phyloP scores from a whole-genome alignment of 768 basidiomycete genomes.

The Termitomyces titanicus region DNA sequence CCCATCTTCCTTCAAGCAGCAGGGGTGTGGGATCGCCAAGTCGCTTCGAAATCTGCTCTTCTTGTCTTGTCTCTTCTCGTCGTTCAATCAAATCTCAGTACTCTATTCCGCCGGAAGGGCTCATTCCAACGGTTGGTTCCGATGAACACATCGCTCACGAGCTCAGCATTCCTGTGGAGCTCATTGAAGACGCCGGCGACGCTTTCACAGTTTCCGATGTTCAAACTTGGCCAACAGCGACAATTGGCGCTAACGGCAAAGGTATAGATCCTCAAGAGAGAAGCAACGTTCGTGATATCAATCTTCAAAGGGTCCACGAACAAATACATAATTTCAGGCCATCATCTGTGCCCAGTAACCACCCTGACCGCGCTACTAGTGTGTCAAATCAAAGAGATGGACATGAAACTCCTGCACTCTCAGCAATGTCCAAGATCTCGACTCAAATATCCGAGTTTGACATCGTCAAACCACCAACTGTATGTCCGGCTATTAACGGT shows the following conservation, averaged over 20 bases:
- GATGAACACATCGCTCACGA: slow-evolving; percentile 41
- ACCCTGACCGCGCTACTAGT: background rate
- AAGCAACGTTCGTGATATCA: background rate
- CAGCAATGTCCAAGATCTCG: slow-evolving; percentile 27
- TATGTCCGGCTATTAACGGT: background rate
- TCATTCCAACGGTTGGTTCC: slow-evolving; percentile 40
- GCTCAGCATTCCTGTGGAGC: slow-evolving; percentile 19
- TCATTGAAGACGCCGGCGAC: background rate
- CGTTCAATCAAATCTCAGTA: slow-evolving; percentile 21
- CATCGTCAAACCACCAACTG: slow-evolving; percentile 29
- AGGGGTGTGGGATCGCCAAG: background rate
- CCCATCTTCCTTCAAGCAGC: background rate
- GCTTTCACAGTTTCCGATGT: background rate
- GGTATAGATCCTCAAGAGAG: too few relatives aligned
- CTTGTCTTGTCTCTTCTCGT: slow-evolving; percentile 11
- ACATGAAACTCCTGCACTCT: slow-evolving; percentile 17
- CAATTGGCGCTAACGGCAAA: too few relatives aligned
- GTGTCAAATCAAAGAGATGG: background rate
- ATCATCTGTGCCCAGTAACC: too few relatives aligned
- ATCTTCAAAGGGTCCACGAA: background rate
- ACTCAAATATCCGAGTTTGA: slow-evolving; percentile 35
- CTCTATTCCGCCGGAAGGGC: slow-evolving; percentile 42
- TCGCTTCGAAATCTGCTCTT: slow-evolving; percentile 11
- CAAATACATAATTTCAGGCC: background rate
- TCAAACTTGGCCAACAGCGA: background rate